These are phyloP conservation scores for Aureobasidium sp. DNA, from an alignment of 2,329 filamentous ascomycete species.

Conservation along the genomic window DNA sequence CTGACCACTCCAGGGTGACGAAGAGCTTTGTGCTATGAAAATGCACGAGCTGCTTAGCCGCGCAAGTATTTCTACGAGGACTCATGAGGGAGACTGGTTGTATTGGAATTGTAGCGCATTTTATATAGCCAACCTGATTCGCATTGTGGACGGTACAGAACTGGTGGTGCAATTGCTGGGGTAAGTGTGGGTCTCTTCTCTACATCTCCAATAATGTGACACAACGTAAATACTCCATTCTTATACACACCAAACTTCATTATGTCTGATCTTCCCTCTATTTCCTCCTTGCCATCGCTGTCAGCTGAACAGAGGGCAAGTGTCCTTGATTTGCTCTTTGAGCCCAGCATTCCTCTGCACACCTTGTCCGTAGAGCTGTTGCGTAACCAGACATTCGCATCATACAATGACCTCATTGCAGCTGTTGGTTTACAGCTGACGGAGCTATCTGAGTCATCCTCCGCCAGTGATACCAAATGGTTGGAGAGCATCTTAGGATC, in stretches of 20 bases:
- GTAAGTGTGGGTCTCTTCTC: not conserved
- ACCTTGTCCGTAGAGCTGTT: slow-evolving; percentile 62
- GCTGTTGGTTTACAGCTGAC: slow-evolving; percentile 58
- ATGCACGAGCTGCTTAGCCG: not conserved
- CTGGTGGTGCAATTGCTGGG: not conserved
- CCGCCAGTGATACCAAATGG: slow-evolving; percentile 45
- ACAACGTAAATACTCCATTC: not conserved
- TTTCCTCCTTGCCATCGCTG: slow-evolving; percentile 50
- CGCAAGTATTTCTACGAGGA: too few relatives aligned
- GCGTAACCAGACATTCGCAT: slow-evolving; percentile 51
- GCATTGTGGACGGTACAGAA: not conserved
- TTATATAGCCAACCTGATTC: not conserved
- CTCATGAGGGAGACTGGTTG: not conserved
- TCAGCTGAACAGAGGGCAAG: slow-evolving; percentile 48
- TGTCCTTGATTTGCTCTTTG: slow-evolving; percentile 74
- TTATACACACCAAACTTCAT: not conserved
- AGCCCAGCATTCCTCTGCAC: slow-evolving; percentile 70
- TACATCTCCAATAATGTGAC: not conserved
- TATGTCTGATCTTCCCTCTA: slow-evolving; percentile 47
- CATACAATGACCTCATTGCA: slow-evolving; percentile 64
- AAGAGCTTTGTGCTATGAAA: not conserved
- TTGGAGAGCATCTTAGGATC: slow-evolving; percentile 69
- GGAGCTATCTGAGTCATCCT: slow-evolving; percentile 48
- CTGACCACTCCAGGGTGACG: not conserved
- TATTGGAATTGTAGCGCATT: not conserved